Evolutionary conservation across 2,329 filamentous ascomycete genomes (phyloP).

Genomic region (Colletotrichum zoysiae): DNA sequence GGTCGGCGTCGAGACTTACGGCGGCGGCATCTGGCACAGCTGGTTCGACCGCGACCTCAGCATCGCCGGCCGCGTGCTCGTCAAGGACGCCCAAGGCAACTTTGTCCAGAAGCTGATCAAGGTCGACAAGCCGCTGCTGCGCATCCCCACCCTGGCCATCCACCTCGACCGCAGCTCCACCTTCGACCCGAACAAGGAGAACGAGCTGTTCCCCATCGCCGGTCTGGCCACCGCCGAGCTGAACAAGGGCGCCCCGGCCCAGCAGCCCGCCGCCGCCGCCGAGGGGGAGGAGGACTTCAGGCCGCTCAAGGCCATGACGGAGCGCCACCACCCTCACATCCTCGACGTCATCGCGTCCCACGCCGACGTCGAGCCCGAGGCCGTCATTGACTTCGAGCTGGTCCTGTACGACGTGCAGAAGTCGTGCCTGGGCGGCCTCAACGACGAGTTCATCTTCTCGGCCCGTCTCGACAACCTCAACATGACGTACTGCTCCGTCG

Average conservation of each 20-base stretch:
- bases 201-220: slow-evolving; percentile 92
- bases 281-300: slow-evolving; percentile 65
- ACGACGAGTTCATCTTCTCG: slow-evolving; percentile 96
- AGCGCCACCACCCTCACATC: slow-evolving; percentile 90
- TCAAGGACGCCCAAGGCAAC: slow-evolving; percentile 77
- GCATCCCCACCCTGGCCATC: slow-evolving; percentile 93
- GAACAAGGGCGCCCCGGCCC: slow-evolving; percentile 70
- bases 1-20: slow-evolving; percentile 96
- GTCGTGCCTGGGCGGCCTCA: slow-evolving; percentile 87
- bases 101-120: slow-evolving; percentile 90
- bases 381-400: slow-evolving; percentile 93
- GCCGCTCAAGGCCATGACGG: slow-evolving; percentile 80
- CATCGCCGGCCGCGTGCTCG: slow-evolving; percentile 89
- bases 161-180: slow-evolving; percentile 88
- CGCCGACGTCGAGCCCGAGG: slow-evolving; percentile 75
- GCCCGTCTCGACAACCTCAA: slow-evolving; percentile 95
- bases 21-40: slow-evolving; percentile 96
- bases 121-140: slow-evolving; percentile 88
- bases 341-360: slow-evolving; percentile 87
- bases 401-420: slow-evolving; percentile 98
- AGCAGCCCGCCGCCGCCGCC: slow-evolving; percentile 47
- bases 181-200: slow-evolving; percentile 97
- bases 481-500: slow-evolving; percentile 94
- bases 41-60: slow-evolving; percentile 98
- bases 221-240: slow-evolving; percentile 90